Evolutionary conservation across 148 eudicot genomes (phyloP).

Genomic region (Chenopodium quinoa): DNA sequence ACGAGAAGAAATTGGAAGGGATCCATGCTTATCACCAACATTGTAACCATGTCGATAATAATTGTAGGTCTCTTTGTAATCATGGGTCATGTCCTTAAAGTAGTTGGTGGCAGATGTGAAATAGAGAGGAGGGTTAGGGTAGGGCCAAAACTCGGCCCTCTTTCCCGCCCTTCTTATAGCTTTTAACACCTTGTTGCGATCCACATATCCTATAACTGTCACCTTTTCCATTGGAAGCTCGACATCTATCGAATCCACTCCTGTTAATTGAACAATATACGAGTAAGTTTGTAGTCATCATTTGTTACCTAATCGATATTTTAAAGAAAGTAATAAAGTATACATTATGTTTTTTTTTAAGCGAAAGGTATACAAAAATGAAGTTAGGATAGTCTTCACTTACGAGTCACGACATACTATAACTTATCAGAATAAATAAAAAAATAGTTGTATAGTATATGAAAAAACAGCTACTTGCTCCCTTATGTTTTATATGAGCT

Average conservation of each 20-base stretch:
- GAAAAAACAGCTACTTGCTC: not conserved
- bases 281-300: no score
- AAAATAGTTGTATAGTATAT: no score
- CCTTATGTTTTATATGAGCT: not conserved
- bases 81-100: conserved; percentile 70
- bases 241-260: conserved; percentile 82
- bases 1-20: conserved; percentile 57
- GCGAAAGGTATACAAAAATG: no score
- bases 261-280: conserved; percentile 24
- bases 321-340: no score
- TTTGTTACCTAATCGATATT: no score
- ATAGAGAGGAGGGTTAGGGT: conserved; percentile 74
- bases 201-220: conserved; percentile 80
- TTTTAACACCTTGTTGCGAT: conserved; percentile 81
- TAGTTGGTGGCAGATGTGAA: conserved; percentile 64
- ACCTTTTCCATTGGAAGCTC: conserved; percentile 86
- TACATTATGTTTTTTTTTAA: no score
- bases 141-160: conserved; percentile 95
- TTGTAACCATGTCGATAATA: conserved; percentile 91
- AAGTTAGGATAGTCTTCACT: no score
- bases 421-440: no score
- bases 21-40: conserved; percentile 68
- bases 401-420: no score
- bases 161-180: conserved; percentile 92
- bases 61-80: conserved; percentile 86